A percentile compares a stretch with the other conserved stretches of the same genome.
Conservation (phyloP, 352 stramenopile genomes). For the Globisporangium yorkense region DNA sequence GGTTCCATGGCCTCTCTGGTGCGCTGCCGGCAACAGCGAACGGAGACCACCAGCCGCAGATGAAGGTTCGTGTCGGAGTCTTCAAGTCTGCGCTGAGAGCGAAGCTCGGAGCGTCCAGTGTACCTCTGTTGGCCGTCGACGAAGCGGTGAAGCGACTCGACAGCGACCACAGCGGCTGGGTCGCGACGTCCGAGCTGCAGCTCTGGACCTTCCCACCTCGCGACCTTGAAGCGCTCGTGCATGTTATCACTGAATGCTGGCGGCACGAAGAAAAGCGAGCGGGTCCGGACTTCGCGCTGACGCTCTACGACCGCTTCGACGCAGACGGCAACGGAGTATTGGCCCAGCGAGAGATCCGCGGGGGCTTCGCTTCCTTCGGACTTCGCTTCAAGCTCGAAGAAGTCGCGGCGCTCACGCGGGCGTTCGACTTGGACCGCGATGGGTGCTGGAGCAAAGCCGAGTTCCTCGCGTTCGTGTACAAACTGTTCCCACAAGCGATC, state of each 20-base stretch:
- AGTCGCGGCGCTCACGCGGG: conserved; percentile 29
- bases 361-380: conserved; percentile 36
- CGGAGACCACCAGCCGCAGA: conserved; percentile 5
- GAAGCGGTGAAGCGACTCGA: conserved; percentile 38
- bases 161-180: conserved; percentile 54
- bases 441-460: conserved; percentile 45
- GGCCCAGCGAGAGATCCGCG: conserved; percentile 45
- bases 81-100: conserved; percentile 48
- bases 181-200: conserved; percentile 51
- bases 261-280: conserved; percentile 8
- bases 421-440: conserved; percentile 51
- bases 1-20: conserved; percentile 46
- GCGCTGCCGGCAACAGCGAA: conserved; percentile 3
- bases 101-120: conserved; percentile 4
- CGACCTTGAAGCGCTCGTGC: conserved; percentile 56
- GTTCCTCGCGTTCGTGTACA: conserved; percentile 39
- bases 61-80: conserved; percentile 48
- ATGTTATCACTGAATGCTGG: conserved; percentile 32
- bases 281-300: conserved; percentile 15
- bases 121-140: conserved; percentile 25
- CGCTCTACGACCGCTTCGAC: conserved; percentile 51
- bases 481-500: conserved; percentile 20
- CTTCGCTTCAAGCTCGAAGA: conserved; percentile 37
- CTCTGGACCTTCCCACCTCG: conserved; percentile 48
- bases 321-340: conserved; percentile 50